phyloP scores from a whole-genome alignment of 2,329 filamentous ascomycete species.

The Pseudopyrenochaeta lycopersici region DNA sequence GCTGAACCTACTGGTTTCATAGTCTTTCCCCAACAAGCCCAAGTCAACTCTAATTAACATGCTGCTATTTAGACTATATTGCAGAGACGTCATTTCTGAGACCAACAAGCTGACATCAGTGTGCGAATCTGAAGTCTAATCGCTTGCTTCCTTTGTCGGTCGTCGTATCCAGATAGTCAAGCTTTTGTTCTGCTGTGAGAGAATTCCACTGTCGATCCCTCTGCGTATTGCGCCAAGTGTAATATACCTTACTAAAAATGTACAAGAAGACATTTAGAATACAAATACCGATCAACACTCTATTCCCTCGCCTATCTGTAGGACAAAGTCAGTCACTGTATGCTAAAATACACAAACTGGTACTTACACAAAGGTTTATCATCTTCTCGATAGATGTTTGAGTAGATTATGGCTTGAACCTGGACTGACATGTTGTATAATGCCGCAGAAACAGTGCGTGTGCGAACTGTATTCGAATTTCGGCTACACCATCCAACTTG shows the following conservation, averaged over 20 bases:
- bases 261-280: slow-evolving; percentile 44
- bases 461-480: slow-evolving; percentile 68
- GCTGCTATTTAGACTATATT: no score
- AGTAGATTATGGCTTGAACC: slow-evolving; percentile 21
- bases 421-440: slow-evolving; percentile 61
- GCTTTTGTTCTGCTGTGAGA: slow-evolving; percentile 53
- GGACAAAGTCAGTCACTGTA: not conserved
- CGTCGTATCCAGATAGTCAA: slow-evolving; percentile 55
- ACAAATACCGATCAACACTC: slow-evolving; percentile 38
- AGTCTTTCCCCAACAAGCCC: no score
- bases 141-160: slow-evolving; percentile 49
- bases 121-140: slow-evolving; percentile 47
- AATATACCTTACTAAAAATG: slow-evolving; percentile 44
- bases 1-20: no score
- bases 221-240: slow-evolving; percentile 40
- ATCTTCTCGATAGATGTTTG: slow-evolving; percentile 40
- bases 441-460: slow-evolving; percentile 66
- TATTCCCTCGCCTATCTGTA: slow-evolving; percentile 25
- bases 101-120: slow-evolving; percentile 24
- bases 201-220: slow-evolving; percentile 57
- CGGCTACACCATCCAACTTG: slow-evolving; percentile 66
- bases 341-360: not conserved
- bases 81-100: no score
- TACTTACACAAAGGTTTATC: slow-evolving; percentile 60
- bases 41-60: no score